Base-by-base conservation (phyloP, 495 filamentous ascomycete species). In the Pyrenula aspistea region DNA sequence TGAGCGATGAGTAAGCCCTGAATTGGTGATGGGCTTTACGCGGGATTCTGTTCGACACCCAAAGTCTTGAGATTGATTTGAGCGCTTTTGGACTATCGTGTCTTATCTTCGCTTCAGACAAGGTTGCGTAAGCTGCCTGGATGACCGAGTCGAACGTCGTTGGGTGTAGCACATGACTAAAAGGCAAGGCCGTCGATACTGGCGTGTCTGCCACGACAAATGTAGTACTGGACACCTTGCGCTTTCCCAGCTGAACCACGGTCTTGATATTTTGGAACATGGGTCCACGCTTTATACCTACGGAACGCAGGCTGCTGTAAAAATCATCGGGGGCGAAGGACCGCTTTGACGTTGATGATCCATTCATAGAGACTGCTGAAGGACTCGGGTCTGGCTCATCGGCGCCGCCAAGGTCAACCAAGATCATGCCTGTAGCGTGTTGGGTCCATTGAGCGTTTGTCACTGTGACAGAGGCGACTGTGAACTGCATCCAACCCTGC, bases 381-480 rank as follows among this genome's bases (percentile, higher is more conserved):
- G 4, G 4, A 15, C 4, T 15, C 8, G 8, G 31, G 8, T 8
- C 19, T 20, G 50, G 8, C 8, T 52, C 10, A 52, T 20, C 8
- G 4, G 8, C 8, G 4, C 19, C 50, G 10, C 19, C 50, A 19
- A 20, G 19, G 8, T 52, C 50, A 19, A 24, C 50, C 8, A 52
- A 10, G 50, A 52, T 42, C 8, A 42, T 4, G 31, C 31, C 31
- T 42, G 4, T 42, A 4, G 31, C 31, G 15, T 42, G 31, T 15
- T 42, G 31, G 15, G 61, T 63, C 66, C 68, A 70, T 4, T 62
- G 54, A n/a, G 67, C 62, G n/a, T 63, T 65, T 12, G 60, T 62
- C n/a, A 61, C 53, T 48, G 64, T 66, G 58, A 63, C 69, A 0
- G 69, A 71, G 47, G 59, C 60, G 15, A 71, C 61, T 1, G 61